A percentile compares a stretch with the other conserved stretches of the same genome.
Evolutionary conservation across 345 rosid species (phyloP).

Genomic region (Jatropha curcas): DNA sequence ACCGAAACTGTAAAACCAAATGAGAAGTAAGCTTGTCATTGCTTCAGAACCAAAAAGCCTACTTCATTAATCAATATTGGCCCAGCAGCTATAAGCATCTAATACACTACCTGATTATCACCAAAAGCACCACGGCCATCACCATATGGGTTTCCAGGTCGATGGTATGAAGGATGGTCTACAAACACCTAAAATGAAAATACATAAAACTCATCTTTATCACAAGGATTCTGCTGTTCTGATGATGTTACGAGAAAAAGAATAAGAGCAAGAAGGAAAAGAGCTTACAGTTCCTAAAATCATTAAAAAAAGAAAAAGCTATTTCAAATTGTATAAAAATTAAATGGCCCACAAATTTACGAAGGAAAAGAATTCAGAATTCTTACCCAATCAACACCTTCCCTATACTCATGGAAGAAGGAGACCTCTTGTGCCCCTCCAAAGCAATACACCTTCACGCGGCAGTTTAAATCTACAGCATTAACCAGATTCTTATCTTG

Average conservation of each 20-base stretch:
- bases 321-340: not conserved
- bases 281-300: not conserved
- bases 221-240: not conserved
- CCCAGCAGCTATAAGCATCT: constrained; percentile 6
- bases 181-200: constrained; percentile 65
- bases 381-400: constrained; percentile 95
- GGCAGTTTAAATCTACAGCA: constrained; percentile 48
- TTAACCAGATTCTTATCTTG: constrained; percentile 51
- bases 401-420: constrained; percentile 83
- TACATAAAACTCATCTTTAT: constrained; percentile 3
- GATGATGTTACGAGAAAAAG: constrained; percentile 1
- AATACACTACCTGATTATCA: constrained; percentile 76
- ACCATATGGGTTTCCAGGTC: constrained; percentile 96
- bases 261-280: not conserved
- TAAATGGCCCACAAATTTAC: not conserved
- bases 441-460: constrained; percentile 61
- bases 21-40: constrained; percentile 31
- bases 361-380: constrained; percentile 4
- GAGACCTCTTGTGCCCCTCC: constrained; percentile 75
- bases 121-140: constrained; percentile 81
- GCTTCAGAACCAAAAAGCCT: constrained; percentile 4
- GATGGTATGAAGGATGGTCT: constrained; percentile 77
- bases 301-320: not conserved
- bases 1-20: constrained; percentile 79
- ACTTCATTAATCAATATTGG: not conserved